Base-by-base conservation (phyloP, 2,329 filamentous ascomycete genomes). In the Talaromyces sp. region DNA sequence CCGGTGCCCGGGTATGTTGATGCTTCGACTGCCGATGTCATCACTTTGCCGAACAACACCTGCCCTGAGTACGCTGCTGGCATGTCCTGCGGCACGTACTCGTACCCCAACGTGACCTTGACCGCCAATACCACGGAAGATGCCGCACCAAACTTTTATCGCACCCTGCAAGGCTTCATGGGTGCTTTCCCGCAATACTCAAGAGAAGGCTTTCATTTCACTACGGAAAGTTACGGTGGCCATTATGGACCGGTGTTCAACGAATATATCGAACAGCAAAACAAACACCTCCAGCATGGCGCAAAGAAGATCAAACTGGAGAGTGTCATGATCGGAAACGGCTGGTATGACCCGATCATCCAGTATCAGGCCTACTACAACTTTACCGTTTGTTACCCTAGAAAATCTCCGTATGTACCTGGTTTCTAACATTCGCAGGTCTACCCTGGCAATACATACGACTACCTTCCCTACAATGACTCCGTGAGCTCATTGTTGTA, bases 121-220 rank as follows among this genome's bases (percentile, higher is more conserved):
- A 79, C 79, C 2, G 79, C 82, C 0, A 82, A 81, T 52, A 79
- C 76, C 6, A 83, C 81, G 0, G 71, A 77, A 56, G 81, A 81
- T 65, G 79, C 81, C 32, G 83, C 81, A 14, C 76, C 79, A 63
- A 79, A 81, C 11, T 72, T 85, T 6, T 86, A 84, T 83, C 78
- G 83, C 65, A 85, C 85, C 69, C 78, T 82, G 0, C 84, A 86
- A 67, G 79, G 80, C 1, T 90, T 87, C 77, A 84, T 86, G 60
- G 77, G 82, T 2, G 81, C 84, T 31, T 89, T 89, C 61, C 85
- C 85, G 0, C 78, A 80, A 31, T 88, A 89, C 67, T 79, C 83
- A 68, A 81, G 81, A 3, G 81, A 82, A 53, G 81, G 86, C 60
- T 81, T 85, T 55, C 72, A 73, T 14, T 71, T 79, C 53, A 76